Conservation (phyloP, 441 rosid species). For the Bruguiera hainesii region DNA sequence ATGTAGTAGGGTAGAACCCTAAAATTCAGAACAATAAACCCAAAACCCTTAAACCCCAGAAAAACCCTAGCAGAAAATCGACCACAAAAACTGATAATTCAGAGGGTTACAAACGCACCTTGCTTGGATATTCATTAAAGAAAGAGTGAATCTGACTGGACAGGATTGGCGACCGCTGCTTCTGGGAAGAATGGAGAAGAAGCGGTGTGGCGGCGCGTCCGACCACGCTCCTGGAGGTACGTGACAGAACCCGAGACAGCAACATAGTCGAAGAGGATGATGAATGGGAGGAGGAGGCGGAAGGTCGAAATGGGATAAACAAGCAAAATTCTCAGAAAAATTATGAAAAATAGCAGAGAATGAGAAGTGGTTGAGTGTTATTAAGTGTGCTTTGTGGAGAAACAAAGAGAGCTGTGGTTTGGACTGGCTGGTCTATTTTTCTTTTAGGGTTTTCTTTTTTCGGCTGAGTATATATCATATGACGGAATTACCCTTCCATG, state of each 20-base stretch:
- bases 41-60: slow-evolving; percentile 38
- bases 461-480: neutral
- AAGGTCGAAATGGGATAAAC: neutral
- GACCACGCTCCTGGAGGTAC: slow-evolving; percentile 41
- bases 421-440: neutral
- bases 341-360: no score
- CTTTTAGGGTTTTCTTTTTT: neutral
- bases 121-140: slow-evolving; percentile 23
- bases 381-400: neutral
- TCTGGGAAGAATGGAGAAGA: slow-evolving; percentile 32
- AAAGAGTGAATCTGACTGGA: slow-evolving; percentile 41
- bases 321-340: neutral
- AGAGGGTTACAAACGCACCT: slow-evolving; percentile 30
- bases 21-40: neutral
- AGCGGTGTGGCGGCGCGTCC: slow-evolving; percentile 50
- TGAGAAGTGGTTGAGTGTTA: no score
- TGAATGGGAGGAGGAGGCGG: neutral
- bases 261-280: slow-evolving; percentile 33
- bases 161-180: slow-evolving; percentile 35
- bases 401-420: neutral
- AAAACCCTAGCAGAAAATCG: slow-evolving; percentile 30
- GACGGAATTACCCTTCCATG: slow-evolving; percentile 8
- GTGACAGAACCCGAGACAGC: slow-evolving; percentile 47
- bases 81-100: neutral
- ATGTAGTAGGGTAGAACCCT: neutral